Base-by-base conservation (phyloP, 2,329 filamentous ascomycete species). In the Hawksworthiomyces lignivorus region DNA sequence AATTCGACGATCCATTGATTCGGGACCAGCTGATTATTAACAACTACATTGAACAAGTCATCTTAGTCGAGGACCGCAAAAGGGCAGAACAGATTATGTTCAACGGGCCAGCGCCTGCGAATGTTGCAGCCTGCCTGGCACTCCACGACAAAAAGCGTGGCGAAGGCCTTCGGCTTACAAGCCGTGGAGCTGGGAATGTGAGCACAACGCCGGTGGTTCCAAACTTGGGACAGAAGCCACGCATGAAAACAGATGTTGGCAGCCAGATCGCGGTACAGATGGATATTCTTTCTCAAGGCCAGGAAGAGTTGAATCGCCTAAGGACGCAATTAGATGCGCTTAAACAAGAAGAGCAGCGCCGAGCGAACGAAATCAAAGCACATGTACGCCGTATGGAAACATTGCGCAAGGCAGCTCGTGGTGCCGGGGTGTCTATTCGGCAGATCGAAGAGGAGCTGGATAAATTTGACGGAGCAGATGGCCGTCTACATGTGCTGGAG, bases 11-110 rank as follows among this genome's bases (percentile, higher is more conserved):
- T 50, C 75, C 84, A 17, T 63, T 84, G 32, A 82, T 96, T 17
- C 80, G 80, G 37, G 84, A 87, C 47, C 82, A 88, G 45, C 67
- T 97, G 35, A 82, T 98, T 54, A 92, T 97, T 57, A 82, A 81
- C 48, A 75, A 87, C 52, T 64, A 67, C 7, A 87, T 96, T 39
- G 92, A 98, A 48, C 89, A 96, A 59, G 78, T 82, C 7, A 76
- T 95, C 6, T 69, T 98, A 1, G 78, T 96, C 41, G 69, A 80
- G 42, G 69, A 82, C 22, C 70, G 84, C 21, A 61, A 70, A 2
- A 74, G 86, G 43, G 92, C 82, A 1, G 70, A 82, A 32, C 64
- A 70, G 4, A 73, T 85, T 34, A 85, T 95, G 73, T 77, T 83
- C 46, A 69, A 72, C 40, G 70, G 68, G 18, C 64, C 64, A 30